Evolutionary conservation across 2,329 filamentous ascomycete genomes (phyloP), one percentile per base, ranked within the genome.

Genomic region (Microcyclospora tardicrescens): DNA sequence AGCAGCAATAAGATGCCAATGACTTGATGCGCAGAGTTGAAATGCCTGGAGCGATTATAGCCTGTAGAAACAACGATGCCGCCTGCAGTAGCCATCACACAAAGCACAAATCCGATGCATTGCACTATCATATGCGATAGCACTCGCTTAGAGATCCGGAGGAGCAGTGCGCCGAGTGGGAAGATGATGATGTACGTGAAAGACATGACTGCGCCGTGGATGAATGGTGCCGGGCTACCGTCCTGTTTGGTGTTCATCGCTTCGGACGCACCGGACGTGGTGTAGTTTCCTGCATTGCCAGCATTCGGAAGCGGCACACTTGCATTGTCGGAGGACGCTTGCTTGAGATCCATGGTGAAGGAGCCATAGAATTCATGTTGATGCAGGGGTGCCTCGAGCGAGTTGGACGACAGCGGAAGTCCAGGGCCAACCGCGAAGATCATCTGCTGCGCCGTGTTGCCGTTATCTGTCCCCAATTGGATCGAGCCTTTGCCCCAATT

Each of bases 1-100:
- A 65, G 57, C 34, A 73, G 60, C 30, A 76, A 58, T 12, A 77
- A 52, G 40, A 75, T 62, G 8, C 76, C 76, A 40, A 80, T 59
- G 36, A 79, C 62, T 50, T 79, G 75, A 49, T 79, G 76, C 8
- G 44, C 43, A 29, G 52, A 47, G 34, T 32, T 37, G 40, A 49
- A 47, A 31, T 36, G 4, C 33, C 44, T 48, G 35, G 41, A 43
- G 31, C 41, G 33, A 32, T 47, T 42, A 43, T 55, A 64, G 37
- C 58, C 43, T 2, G 45, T 45, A 33, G 57, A 61, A 9, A 63
- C 57, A 11, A 56, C 51, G 35, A 66, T 62, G 3, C 66, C 67
- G 16, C 68, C 49, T 0, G 53, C 54, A 28, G 61, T 62, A 0
- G 58, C 58, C 2, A 61, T 48, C 2, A 59, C 29, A 10, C 63